Percentiles rank a stretch among this genome's conserved stretches.
Conservation (phyloP, 2,329 filamentous ascomycete species). For the Raffaelea arxii region DNA sequence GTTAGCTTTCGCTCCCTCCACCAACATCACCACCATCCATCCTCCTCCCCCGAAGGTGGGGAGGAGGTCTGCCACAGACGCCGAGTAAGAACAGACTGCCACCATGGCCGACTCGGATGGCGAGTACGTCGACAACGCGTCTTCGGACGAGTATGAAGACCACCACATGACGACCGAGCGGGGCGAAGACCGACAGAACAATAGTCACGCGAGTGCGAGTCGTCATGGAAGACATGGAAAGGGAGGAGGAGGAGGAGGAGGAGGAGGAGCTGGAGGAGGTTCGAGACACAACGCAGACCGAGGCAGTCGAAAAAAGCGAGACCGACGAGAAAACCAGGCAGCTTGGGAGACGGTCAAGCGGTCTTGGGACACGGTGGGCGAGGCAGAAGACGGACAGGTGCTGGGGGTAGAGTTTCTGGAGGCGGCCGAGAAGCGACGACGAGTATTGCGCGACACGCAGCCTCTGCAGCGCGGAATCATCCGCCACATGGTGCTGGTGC, state of each 20-base stretch:
- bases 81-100: neutral
- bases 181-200: slow-evolving; percentile 10
- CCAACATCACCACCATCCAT: neutral
- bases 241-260: slow-evolving; percentile 8
- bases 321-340: slow-evolving; percentile 29
- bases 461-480: slow-evolving; percentile 95
- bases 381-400: slow-evolving; percentile 70
- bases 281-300: slow-evolving; percentile 1
- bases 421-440: slow-evolving; percentile 70
- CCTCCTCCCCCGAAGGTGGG: slow-evolving; percentile 4
- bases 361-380: slow-evolving; percentile 65
- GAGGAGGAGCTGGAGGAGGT: slow-evolving; percentile 2
- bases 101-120: slow-evolving; percentile 64
- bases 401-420: slow-evolving; percentile 68
- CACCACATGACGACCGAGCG: slow-evolving; percentile 29
- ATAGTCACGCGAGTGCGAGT: neutral
- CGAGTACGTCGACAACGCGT: slow-evolving; percentile 56
- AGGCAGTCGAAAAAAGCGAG: neutral
- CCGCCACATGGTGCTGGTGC: slow-evolving; percentile 80
- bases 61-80: slow-evolving; percentile 1
- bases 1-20: neutral
- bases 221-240: slow-evolving; percentile 10
- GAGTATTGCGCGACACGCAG: slow-evolving; percentile 84
- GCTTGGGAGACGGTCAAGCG: slow-evolving; percentile 59
- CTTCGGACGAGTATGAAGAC: slow-evolving; percentile 53